Conservation (phyloP, 148 eudicot species). For the Camellia granthamiana region DNA sequence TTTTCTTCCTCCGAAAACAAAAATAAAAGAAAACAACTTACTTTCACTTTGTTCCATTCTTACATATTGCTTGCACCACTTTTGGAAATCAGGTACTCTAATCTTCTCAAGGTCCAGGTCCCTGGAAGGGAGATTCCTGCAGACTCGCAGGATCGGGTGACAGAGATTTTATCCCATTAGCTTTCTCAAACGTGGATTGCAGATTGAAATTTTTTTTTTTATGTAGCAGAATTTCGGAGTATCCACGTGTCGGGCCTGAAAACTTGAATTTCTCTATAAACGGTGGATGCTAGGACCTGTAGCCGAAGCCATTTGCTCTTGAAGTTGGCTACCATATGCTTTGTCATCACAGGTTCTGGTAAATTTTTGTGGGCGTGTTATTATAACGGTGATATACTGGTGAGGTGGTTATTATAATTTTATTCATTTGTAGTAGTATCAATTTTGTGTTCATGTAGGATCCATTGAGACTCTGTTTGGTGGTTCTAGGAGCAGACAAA, state of each 20-base stretch:
- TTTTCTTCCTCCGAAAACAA: no score
- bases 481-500: conserved; percentile 20
- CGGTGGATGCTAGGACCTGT: not conserved
- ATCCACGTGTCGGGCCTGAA: not conserved
- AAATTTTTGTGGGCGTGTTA: not conserved
- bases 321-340: not conserved
- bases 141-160: conserved; percentile 65
- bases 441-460: conserved; percentile 8
- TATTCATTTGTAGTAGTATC: conserved; percentile 8
- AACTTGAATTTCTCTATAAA: not conserved
- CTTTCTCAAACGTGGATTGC: not conserved
- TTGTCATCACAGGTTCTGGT: not conserved
- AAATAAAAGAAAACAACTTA: not conserved
- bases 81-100: conserved; percentile 50
- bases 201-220: not conserved
- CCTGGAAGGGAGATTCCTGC: conserved; percentile 93
- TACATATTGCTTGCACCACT: not conserved
- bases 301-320: not conserved
- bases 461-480: not conserved
- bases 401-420: not conserved
- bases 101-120: conserved; percentile 72
- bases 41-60: not conserved
- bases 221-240: not conserved
- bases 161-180: conserved; percentile 55
- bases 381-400: not conserved